These are phyloP conservation scores for Agrostemma githago DNA, from an alignment of 148 eudicot species.

Conservation along the genomic window DNA sequence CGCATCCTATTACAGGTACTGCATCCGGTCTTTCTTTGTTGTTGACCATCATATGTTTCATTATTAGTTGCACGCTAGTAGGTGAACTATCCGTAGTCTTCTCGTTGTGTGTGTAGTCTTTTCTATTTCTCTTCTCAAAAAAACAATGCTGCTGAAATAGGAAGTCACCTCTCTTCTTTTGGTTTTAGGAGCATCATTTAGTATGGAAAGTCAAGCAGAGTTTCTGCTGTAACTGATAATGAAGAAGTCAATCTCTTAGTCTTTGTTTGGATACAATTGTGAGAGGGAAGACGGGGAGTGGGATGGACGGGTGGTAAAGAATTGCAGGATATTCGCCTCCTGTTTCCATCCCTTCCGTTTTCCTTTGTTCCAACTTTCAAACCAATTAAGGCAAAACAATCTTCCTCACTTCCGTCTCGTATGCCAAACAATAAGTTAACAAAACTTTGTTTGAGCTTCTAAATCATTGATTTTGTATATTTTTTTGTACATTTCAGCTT, in stretches of 20 bases:
- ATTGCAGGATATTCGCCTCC: background rate
- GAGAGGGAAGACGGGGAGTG: background rate
- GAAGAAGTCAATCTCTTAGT: too few relatives aligned
- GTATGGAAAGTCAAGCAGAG: background rate
- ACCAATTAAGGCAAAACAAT: background rate
- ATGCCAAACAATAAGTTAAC: background rate
- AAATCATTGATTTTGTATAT: background rate
- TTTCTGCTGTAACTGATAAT: too few relatives aligned
- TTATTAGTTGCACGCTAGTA: background rate
- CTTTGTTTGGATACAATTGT: too few relatives aligned
- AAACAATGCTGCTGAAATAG: too few relatives aligned
- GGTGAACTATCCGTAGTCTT: background rate
- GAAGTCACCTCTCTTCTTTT: background rate
- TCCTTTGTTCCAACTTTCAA: background rate
- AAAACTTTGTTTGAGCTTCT: background rate
- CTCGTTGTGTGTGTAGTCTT: background rate
- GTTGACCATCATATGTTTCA: background rate
- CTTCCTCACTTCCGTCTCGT: background rate
- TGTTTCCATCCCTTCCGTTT: background rate
- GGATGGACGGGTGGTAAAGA: too few relatives aligned
- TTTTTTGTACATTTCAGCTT: background rate
- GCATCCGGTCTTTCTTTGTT: conserved; percentile 9
- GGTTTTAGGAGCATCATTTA: background rate
- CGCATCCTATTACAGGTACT: conserved; percentile 91
- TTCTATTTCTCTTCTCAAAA: background rate